Evolutionary conservation across 495 filamentous ascomycete species (phyloP).

Genomic region (Penicillium flavigenum): DNA sequence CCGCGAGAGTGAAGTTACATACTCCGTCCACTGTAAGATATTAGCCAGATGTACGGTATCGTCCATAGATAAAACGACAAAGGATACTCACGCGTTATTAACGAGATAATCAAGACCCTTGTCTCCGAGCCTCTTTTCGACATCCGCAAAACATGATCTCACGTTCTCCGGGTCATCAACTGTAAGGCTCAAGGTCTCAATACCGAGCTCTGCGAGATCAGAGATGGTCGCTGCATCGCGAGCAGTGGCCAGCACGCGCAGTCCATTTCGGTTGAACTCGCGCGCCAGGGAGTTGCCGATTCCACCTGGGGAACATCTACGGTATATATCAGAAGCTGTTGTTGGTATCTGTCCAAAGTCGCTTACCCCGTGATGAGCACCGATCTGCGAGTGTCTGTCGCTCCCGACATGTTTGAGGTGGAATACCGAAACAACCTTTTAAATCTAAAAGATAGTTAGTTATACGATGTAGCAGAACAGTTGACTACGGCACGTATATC

Average conservation of each 20-base stretch:
- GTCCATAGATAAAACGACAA: not conserved
- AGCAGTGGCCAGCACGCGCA: constrained; percentile 59
- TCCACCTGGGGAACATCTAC: constrained; percentile 55
- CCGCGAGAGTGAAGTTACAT: constrained; percentile 16
- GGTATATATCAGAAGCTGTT: constrained; percentile 8
- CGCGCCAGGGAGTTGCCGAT: constrained; percentile 59
- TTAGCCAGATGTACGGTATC: constrained; percentile 9
- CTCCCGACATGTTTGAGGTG: constrained; percentile 21
- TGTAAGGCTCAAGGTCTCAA: constrained; percentile 55
- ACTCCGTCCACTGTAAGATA: constrained; percentile 2
- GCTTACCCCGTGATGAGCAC: constrained; percentile 50
- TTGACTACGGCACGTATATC: not conserved
- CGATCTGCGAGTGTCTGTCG: constrained; percentile 38
- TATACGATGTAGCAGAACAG: not conserved
- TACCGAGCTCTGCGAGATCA: constrained; percentile 46
- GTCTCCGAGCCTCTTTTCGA: constrained; percentile 43
- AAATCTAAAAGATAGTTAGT: not conserved
- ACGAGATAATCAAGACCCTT: constrained; percentile 56
- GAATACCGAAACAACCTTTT: not conserved
- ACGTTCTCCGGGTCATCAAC: constrained; percentile 52
- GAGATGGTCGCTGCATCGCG: constrained; percentile 48
- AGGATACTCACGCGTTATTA: constrained; percentile 57
- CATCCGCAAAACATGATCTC: constrained; percentile 40
- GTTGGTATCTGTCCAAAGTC: not conserved
- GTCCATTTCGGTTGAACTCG: constrained; percentile 52